These are phyloP conservation scores for Rhipidocladum racemiflorum DNA, from an alignment of 176 grass and related monocot genomes.

Conservation along the genomic window DNA sequence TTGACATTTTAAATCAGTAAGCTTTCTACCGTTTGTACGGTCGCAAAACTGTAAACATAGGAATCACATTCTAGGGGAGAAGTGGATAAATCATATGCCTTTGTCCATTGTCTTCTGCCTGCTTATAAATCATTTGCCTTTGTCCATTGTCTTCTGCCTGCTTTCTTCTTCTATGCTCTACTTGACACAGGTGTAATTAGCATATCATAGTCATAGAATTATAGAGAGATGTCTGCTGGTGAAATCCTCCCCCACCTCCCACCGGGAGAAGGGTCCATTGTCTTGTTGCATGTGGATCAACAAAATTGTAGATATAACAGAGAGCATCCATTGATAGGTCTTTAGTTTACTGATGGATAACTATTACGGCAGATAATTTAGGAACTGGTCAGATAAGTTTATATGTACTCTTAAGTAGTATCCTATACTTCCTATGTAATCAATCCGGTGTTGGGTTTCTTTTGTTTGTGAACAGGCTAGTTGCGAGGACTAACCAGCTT, in stretches of 20 bases:
- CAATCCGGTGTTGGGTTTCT: background rate
- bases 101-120: too few relatives aligned
- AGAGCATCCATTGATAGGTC: background rate
- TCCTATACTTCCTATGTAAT: background rate
- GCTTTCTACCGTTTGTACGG: background rate
- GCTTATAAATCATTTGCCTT: constrained; percentile 6
- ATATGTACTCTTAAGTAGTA: background rate
- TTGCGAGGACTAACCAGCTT: constrained; percentile 65
- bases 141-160: background rate
- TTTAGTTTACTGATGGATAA: background rate
- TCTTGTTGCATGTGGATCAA: background rate
- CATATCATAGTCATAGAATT: constrained; percentile 20
- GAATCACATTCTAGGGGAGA: too few relatives aligned
- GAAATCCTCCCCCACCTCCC: background rate
- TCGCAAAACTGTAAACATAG: background rate
- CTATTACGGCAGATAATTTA: background rate
- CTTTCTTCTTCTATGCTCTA: background rate
- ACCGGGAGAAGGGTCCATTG: background rate
- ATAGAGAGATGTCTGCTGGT: background rate
- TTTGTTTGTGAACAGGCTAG: constrained; percentile 50
- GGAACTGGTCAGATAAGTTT: constrained; percentile 6
- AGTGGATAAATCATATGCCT: too few relatives aligned
- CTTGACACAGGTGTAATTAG: background rate
- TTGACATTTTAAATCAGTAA: background rate
- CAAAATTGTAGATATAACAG: background rate